Evolutionary conservation across 768 basidiomycete genomes (phyloP), one percentile per base, ranked within the genome.

Genomic region (Melanogaster broomeanus): DNA sequence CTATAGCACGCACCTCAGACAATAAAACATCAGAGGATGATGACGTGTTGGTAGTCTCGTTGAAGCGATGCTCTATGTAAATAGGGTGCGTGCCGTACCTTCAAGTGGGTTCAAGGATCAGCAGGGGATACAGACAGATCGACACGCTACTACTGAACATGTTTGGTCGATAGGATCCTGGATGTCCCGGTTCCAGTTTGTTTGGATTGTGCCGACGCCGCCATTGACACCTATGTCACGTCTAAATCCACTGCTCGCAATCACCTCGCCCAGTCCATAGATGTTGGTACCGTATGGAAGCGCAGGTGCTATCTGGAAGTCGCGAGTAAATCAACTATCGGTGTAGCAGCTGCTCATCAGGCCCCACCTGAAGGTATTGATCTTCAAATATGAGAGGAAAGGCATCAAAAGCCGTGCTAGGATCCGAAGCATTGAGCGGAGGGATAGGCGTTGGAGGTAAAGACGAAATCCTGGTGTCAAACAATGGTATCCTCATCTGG

Each of bases 311-410:
- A 90, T 57, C 80, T 82, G 51, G 1, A 27, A 27, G 25, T 46
- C 6, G 24, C 25, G 18, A 19, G 11, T 38, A 44, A 16, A 43
- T 27, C 27, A 25, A 11, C 25, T 48, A n/a, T 22, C 40, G 35
- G 38, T 18, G n/a, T 11, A 42, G 6, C 10, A 16, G 12, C 15
- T 37, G 22, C 37, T 7, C 8, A 39, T 55, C 31, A 22, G 40
- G 13, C 12, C 19, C 15, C 43, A 81, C 79, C 73, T 88, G 84
- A 6, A 89, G 72, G 61, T 87, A 88, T 59, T 84, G 83, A 51
- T 88, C 80, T 59, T 88, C 85, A 60, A 88, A 88, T 15, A 89
- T 77, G 11, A 88, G 70, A 1, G 81, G 78, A 57, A 86, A 85
- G 0, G 77, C 81, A 45, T 81, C 73, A 18, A 88, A 67, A 4